Evolutionary conservation across 2,329 filamentous ascomycete species (phyloP), one percentile per base, ranked within the genome.

Genomic region (Colletotrichum theobromicola): DNA sequence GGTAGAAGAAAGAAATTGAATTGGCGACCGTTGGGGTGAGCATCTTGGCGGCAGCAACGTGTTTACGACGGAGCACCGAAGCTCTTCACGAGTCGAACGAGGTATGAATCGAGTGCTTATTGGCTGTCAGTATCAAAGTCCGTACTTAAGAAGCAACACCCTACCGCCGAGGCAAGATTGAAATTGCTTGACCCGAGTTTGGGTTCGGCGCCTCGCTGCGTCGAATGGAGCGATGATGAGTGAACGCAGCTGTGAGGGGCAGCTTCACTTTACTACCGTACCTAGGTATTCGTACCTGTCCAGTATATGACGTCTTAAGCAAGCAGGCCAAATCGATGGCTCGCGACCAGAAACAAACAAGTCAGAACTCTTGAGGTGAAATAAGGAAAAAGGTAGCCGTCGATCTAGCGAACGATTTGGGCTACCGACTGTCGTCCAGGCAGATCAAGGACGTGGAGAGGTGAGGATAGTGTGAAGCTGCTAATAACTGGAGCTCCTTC

Each of bases 1-100:
- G 86, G 66, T 89, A 89, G 26, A 88, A 80, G 46, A 81, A 84
- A 24, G 74, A 74, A 16, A 78, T 76, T 7, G 79, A 79, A 28
- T 78, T 82, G 24, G 82, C 80, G 28, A 82, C 74, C 4, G 83
- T 80, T 2, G 85, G 85, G 1, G 81, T 83, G 24, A 87, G 72
- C 85, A 87, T 87, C 37, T 12, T 78, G 62, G n/a, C 37, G 50
- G 24, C 24, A n/a, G n/a, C n/a, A 50, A 21, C 42, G n/a, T 50
- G 24, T 13, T 13, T 50, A 21, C 42, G 42, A 24, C 42, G 24
- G 7, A 50, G 24, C 7, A 12, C n/a, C 10, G 42, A 50, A 50
- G 42, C 42, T 50, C 7, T n/a, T 7, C n/a, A 50, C 42, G n/a
- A 50, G 42, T 50, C 21, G n/a, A 21, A 10, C 4, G 42, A 50